Conservation (phyloP, 768 basidiomycete species). For the Collybia sordida region DNA sequence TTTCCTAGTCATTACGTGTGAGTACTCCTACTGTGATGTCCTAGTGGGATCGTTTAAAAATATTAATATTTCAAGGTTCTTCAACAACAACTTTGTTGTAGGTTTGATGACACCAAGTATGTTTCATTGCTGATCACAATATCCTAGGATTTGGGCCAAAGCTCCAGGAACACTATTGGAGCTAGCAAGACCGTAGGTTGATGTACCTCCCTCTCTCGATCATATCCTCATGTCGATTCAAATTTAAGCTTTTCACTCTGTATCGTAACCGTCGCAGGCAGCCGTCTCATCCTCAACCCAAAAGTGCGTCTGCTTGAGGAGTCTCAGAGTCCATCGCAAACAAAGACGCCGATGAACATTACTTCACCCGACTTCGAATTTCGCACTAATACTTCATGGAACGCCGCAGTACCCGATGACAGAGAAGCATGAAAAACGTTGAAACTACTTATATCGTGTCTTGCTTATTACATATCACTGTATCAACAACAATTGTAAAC, state of each 20-base stretch:
- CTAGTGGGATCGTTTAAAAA: too few species aligned
- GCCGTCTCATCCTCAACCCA: slow-evolving; percentile 8
- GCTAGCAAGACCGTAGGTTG: slow-evolving; percentile 9
- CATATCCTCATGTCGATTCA: too few species aligned
- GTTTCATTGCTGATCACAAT: not conserved
- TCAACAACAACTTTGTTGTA: not conserved
- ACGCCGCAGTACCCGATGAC: not conserved
- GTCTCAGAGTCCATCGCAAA: not conserved
- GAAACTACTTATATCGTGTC: too few species aligned
- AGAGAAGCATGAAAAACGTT: not conserved
- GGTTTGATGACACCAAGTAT: not conserved
- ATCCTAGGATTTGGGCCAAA: slow-evolving; percentile 4
- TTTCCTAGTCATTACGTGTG: slow-evolving; percentile 10
- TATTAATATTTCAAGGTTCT: too few species aligned
- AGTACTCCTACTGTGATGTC: not conserved
- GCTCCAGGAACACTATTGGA: slow-evolving; percentile 2
- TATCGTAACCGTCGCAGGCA: slow-evolving; percentile 5
- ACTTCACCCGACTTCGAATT: not conserved
- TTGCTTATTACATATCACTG: too few species aligned
- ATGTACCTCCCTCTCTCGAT: not conserved
- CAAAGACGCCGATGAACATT: not conserved
- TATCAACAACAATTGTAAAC: not conserved
- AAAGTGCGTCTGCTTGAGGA: not conserved
- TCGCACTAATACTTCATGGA: not conserved
- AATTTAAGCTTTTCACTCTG: slow-evolving; percentile 8